Conservation (phyloP, 495 filamentous ascomycete genomes). For the Penicillium robsamsonii region DNA sequence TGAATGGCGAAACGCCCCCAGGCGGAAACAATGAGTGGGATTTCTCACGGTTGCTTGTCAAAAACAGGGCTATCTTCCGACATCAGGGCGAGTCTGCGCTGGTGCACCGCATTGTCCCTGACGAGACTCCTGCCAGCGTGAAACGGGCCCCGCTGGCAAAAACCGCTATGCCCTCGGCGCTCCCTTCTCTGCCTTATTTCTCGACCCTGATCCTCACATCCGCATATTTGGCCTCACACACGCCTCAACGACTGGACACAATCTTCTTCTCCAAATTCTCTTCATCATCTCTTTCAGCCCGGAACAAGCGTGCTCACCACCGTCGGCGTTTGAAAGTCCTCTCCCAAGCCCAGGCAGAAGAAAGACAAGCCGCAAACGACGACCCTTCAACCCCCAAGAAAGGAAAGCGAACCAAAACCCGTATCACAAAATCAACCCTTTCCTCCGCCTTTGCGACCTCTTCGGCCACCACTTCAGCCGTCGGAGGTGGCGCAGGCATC, state of each 20-base stretch:
- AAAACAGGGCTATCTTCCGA: conserved; percentile 71
- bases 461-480: conserved; percentile 40
- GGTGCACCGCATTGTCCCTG: conserved; percentile 64
- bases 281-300: conserved; percentile 48
- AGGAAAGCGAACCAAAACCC: conserved; percentile 42
- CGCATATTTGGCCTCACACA: conserved; percentile 90
- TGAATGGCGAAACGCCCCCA: conserved; percentile 35
- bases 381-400: conserved; percentile 34
- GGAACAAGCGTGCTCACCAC: conserved; percentile 56
- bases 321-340: conserved; percentile 50
- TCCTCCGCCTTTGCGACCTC: conserved; percentile 41
- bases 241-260: conserved; percentile 71
- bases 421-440: conserved; percentile 50
- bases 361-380: conserved; percentile 29
- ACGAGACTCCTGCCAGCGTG: conserved; percentile 24
- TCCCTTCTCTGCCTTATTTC: conserved; percentile 66
- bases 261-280: conserved; percentile 82
- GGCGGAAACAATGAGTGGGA: conserved; percentile 60
- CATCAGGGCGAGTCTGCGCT: conserved; percentile 72
- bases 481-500: conserved; percentile 36
- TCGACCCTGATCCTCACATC: conserved; percentile 80
- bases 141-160: conserved; percentile 30
- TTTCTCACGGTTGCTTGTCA: conserved; percentile 76
- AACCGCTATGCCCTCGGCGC: conserved; percentile 34
- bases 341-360: conserved; percentile 44